Conservation (phyloP, 1,284 basidiomycete species). For the Irpex sp. region DNA sequence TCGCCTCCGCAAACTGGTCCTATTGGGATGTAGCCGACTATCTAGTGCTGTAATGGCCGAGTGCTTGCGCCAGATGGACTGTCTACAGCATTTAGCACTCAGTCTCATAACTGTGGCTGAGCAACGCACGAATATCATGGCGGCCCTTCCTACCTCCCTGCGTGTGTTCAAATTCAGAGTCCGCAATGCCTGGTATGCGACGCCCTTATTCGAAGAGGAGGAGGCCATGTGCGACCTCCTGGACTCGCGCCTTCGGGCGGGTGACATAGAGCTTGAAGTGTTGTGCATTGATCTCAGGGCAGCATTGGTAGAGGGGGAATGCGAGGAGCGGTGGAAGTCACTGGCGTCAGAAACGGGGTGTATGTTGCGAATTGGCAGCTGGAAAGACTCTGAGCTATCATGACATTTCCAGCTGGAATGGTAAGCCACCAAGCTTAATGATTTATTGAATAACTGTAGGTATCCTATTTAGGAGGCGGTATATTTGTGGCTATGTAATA, state of each 20-base stretch:
- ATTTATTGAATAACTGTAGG: too few relatives aligned
- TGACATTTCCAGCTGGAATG: not conserved
- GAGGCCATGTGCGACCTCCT: conserved; percentile 25
- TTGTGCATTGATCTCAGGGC: conserved; percentile 27
- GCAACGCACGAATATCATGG: conserved; percentile 32
- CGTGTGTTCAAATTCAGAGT: conserved; percentile 33
- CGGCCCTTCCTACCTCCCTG: conserved; percentile 26
- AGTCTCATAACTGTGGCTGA: conserved; percentile 35
- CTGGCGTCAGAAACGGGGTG: not conserved
- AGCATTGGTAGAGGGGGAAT: conserved; percentile 23
- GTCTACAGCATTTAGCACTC: conserved; percentile 36
- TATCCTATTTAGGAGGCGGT: too few relatives aligned
- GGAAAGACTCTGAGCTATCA: not conserved
- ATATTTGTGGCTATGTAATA: too few relatives aligned
- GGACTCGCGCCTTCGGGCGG: conserved; percentile 19
- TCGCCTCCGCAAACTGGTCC: conserved; percentile 33
- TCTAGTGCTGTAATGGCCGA: conserved; percentile 27
- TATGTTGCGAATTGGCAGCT: not conserved
- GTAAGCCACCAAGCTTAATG: too few relatives aligned
- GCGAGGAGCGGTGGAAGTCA: not conserved
- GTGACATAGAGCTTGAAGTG: conserved; percentile 9
- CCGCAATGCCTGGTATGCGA: conserved; percentile 32
- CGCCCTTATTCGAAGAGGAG: conserved; percentile 30
- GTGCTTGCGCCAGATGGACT: conserved; percentile 26
- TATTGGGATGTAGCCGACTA: conserved; percentile 33